A percentile compares a stretch with the other conserved stretches of the same genome.
Conservation (phyloP, 495 filamentous ascomycete genomes). For the Letharia columbiana region DNA sequence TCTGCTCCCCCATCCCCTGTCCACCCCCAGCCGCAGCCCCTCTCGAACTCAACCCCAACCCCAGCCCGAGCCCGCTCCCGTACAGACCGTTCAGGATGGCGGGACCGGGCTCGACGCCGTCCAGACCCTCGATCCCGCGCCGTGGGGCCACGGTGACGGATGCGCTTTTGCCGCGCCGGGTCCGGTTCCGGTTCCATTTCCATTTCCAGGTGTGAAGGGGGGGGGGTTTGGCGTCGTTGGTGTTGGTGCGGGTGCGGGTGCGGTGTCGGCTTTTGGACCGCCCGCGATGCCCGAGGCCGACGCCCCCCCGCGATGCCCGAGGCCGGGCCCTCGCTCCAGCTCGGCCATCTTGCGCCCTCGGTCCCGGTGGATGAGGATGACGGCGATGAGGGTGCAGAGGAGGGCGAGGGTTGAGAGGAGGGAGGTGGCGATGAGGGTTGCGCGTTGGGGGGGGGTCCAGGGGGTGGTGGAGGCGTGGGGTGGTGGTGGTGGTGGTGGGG, state of each 20-base stretch:
- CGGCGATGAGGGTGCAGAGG: not conserved
- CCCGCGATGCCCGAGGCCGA: no score
- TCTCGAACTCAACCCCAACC: not conserved
- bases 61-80: constrained; percentile 7
- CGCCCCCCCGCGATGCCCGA: no score
- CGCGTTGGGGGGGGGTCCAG: constrained; percentile 2
- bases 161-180: not conserved
- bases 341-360: not conserved
- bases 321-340: not conserved
- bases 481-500: not conserved
- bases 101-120: not conserved
- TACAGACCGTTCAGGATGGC: not conserved
- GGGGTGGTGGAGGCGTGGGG: not conserved
- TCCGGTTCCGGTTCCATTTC: no score
- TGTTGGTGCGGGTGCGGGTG: no score
- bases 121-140: constrained; percentile 3
- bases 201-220: no score
- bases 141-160: not conserved
- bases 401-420: constrained; percentile 7
- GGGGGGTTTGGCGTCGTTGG: no score
- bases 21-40: not conserved
- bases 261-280: no score
- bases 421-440: constrained; percentile 7
- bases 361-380: not conserved
- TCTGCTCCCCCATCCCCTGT: not conserved